phyloP scores from a whole-genome alignment of 108 stramenopile species.

The Licmophora abbreviata region DNA sequence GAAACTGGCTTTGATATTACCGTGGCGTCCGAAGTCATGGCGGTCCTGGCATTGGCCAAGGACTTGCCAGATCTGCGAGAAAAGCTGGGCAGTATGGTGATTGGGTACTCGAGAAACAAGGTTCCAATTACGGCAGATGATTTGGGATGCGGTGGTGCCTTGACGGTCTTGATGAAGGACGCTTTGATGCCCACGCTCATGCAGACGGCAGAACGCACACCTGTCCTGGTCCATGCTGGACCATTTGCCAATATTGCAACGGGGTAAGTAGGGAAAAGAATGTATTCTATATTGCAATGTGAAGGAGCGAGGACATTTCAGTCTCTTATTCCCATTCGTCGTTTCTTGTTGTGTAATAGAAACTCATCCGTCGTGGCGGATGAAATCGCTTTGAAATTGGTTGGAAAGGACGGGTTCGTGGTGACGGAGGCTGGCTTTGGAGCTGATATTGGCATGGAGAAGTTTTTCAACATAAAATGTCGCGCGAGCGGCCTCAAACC shows the following conservation, averaged over 20 bases:
- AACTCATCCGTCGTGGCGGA: conserved; percentile 96
- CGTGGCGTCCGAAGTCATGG: conserved; percentile 98
- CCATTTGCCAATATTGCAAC: conserved; percentile 60
- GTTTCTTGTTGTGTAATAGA: conserved; percentile 49
- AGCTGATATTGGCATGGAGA: conserved; percentile 97
- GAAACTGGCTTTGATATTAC: conserved; percentile 97
- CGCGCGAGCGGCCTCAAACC: conserved; percentile 85
- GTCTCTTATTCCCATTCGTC: neutral
- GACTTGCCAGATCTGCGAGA: conserved; percentile 85
- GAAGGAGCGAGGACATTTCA: conserved; percentile 5
- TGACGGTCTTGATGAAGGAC: conserved; percentile 96
- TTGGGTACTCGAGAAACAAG: conserved; percentile 66
- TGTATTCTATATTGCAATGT: neutral
- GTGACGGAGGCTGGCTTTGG: conserved; percentile 99
- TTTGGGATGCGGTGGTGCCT: conserved; percentile 93
- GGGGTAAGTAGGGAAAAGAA: neutral
- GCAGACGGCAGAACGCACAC: conserved; percentile 97
- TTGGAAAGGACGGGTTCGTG: conserved; percentile 89
- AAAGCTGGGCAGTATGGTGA: conserved; percentile 91
- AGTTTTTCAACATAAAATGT: conserved; percentile 99
- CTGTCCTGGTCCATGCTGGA: conserved; percentile 96
- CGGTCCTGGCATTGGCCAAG: conserved; percentile 90
- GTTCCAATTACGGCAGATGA: conserved; percentile 93
- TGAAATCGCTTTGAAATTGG: conserved; percentile 84
- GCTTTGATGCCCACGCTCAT: conserved; percentile 93